These are phyloP conservation scores for Tetraselmis chui DNA, from an alignment of 139 green algal species.

Conservation along the genomic window DNA sequence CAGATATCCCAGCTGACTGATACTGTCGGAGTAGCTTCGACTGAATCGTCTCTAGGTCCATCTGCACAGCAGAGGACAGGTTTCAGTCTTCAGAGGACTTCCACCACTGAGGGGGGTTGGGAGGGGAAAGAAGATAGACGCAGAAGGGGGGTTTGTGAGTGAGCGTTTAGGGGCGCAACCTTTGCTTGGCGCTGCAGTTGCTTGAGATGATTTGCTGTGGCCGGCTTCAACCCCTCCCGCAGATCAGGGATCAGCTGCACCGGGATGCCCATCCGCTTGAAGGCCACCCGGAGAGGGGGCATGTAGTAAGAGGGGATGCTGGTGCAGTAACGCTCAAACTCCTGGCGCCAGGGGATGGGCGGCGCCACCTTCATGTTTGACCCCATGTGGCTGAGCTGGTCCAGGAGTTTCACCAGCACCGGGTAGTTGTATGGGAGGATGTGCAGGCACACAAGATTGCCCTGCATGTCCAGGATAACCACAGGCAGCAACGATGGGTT, in stretches of 20 bases:
- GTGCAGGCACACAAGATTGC: background rate
- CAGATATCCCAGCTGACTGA: no score
- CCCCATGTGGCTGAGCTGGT: background rate
- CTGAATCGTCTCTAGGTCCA: no score
- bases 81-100: no score
- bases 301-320: background rate
- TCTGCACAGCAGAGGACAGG: no score
- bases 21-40: no score
- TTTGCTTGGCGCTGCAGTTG: constrained; percentile 1
- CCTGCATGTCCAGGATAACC: no score
- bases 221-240: background rate
- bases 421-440: constrained; percentile 4
- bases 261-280: constrained; percentile 1
- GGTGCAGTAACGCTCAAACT: background rate
- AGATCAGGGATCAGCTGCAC: background rate
- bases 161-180: background rate
- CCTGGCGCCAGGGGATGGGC: background rate
- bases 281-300: background rate
- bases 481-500: no score
- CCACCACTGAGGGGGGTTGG: no score
- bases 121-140: no score
- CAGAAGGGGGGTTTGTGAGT: no score
- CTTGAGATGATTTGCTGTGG: background rate
- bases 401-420: background rate
- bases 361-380: background rate